These are phyloP conservation scores for Hanseniaspora opuntiae DNA, from an alignment of 805 yeast genomes.

Conservation along the genomic window DNA sequence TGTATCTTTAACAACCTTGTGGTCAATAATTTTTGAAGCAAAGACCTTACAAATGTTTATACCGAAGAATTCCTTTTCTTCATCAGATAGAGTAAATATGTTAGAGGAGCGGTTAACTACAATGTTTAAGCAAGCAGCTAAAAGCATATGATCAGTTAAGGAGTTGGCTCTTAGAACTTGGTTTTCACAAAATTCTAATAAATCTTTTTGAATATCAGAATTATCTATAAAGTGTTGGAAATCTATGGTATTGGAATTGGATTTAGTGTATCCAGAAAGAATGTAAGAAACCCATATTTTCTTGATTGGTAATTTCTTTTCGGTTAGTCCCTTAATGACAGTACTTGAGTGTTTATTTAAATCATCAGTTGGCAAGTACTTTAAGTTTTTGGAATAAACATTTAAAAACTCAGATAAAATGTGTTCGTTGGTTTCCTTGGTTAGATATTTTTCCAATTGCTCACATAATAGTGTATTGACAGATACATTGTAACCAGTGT, in stretches of 20 bases:
- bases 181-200: constrained; percentile 20
- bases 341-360: constrained; percentile 21
- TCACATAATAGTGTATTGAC: constrained; percentile 29
- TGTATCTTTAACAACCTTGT: constrained; percentile 27
- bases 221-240: background rate
- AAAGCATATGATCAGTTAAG: constrained; percentile 29
- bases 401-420: constrained; percentile 39
- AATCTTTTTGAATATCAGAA: constrained; percentile 15
- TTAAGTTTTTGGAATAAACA: constrained; percentile 37
- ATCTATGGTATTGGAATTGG: background rate
- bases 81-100: background rate
- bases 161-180: constrained; percentile 20
- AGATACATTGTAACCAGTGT: constrained; percentile 19
- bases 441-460: constrained; percentile 37
- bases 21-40: constrained; percentile 30
- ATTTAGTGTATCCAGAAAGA: constrained; percentile 13
- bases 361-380: constrained; percentile 21
- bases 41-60: constrained; percentile 37
- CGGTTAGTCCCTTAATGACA: constrained; percentile 48
- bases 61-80: constrained; percentile 26
- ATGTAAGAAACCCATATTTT: constrained; percentile 53
- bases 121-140: constrained; percentile 19
- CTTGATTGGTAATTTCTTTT: constrained; percentile 48
- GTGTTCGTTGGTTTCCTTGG: constrained; percentile 65
- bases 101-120: background rate